Conservation (phyloP, 768 basidiomycete genomes). For the Chalciporus pseudorubinellus region DNA sequence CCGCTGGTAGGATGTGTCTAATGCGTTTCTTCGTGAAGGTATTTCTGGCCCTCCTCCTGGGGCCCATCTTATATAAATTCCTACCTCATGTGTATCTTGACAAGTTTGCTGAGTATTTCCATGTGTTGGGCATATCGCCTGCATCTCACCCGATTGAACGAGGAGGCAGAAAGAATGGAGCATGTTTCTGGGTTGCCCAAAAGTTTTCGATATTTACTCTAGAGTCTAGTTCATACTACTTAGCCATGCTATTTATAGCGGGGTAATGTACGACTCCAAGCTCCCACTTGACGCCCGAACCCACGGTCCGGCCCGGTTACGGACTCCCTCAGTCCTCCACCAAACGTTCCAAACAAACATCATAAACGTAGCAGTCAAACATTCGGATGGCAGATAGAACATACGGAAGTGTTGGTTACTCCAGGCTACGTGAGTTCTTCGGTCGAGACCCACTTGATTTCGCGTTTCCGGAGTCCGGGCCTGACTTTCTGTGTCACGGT, state of each 20-base stretch:
- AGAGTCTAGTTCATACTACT: background rate
- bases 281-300: background rate
- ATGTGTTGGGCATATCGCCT: constrained; percentile 48
- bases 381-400: constrained; percentile 9
- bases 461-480: background rate
- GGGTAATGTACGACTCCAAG: too few species aligned
- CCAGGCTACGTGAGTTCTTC: constrained; percentile 17
- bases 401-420: constrained; percentile 8
- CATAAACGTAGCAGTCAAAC: background rate
- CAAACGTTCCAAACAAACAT: background rate
- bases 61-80: constrained; percentile 67
- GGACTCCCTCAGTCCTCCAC: background rate
- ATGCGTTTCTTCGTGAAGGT: constrained; percentile 33
- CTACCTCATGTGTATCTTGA: constrained; percentile 71
- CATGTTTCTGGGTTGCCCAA: constrained; percentile 31
- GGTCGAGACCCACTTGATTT: background rate
- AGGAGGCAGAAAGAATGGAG: constrained; percentile 37
- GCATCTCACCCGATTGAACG: constrained; percentile 42
- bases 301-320: background rate
- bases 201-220: constrained; percentile 48
- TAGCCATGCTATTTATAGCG: too few species aligned
- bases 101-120: constrained; percentile 46
- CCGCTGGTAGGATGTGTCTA: background rate
- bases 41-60: constrained; percentile 66
- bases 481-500: background rate